Base-by-base conservation (phyloP, 495 filamentous ascomycete genomes). In the Pseudoneurospora amorphoporcata region DNA sequence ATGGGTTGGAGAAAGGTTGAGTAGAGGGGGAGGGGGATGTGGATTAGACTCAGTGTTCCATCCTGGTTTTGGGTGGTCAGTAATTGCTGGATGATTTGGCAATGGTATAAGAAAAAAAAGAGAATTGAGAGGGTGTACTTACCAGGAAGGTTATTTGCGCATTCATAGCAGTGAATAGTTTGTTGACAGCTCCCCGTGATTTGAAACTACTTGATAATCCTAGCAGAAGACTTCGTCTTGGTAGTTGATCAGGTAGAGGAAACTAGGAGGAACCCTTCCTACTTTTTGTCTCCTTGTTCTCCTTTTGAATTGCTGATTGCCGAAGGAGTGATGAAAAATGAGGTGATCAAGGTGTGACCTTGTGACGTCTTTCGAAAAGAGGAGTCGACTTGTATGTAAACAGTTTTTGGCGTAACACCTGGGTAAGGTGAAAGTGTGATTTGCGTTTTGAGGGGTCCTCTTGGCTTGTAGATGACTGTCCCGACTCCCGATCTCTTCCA, bases 1-100 rank as follows among this genome's bases (percentile, higher is more conserved):
- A 99, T 92, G 0, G 94, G 88, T 76, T 95, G 91, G 43, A 97
- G 83, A 78, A 97, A 94, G 72, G 85, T 87, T 3, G 91, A 86
- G 78, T 98, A 98, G 41, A 95, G 85, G 39, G 90, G 83, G 68
- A 97, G 81, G 2, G 95, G 94, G 70, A 99, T 96, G 80, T 97
- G 94, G 73, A 98, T 93, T 70, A 99, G 86, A 77, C 89, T 93
- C 74, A 98, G 85, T 70, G 89, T 89, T 75, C 93, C 93, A 75
- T 97, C 94, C 95, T 99, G 74, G 73, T 19, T 10, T 19, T 7
- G 5, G 40, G 47, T 23, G 23, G 23, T 23, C 23, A 23, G 23
- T 23, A 23, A 23, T 23, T 23, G 23, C 23, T 23, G 23, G 23
- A 23, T 23, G 23, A 23, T 23, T 23, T 23, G 14, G 9, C 10